Percentiles rank a stretch among this genome's conserved stretches.
phyloP scores from a whole-genome alignment of 495 filamentous ascomycete genomes.

The Neurospora sp. region DNA sequence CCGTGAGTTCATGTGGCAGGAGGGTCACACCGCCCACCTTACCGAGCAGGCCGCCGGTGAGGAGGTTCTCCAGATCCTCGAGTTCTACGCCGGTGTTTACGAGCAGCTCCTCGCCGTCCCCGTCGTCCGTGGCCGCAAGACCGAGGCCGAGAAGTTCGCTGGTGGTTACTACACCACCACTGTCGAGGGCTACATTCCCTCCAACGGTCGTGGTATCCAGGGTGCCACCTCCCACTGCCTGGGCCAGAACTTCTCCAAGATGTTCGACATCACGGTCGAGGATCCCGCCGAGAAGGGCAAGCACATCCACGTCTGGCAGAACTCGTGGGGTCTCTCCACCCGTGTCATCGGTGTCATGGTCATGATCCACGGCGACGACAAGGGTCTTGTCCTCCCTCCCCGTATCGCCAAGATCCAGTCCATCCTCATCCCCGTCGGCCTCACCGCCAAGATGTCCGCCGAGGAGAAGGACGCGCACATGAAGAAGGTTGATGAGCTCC shows the following conservation, averaged over 20 bases:
- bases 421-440: slow-evolving; percentile 85
- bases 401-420: slow-evolving; percentile 75
- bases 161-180: slow-evolving; percentile 94
- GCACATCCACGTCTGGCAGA: slow-evolving; percentile 88
- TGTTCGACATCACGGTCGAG: slow-evolving; percentile 96
- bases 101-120: slow-evolving; percentile 89
- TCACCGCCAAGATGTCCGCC: slow-evolving; percentile 72
- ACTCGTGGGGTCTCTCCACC: slow-evolving; percentile 96
- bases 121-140: slow-evolving; percentile 81
- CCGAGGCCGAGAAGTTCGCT: slow-evolving; percentile 92
- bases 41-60: slow-evolving; percentile 63
- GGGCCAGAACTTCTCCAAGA: slow-evolving; percentile 94
- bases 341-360: slow-evolving; percentile 95
- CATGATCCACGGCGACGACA: slow-evolving; percentile 93
- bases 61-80: slow-evolving; percentile 89
- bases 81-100: slow-evolving; percentile 82
- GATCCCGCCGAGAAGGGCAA: slow-evolving; percentile 51
- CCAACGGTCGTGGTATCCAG: slow-evolving; percentile 93
- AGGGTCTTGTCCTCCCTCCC: slow-evolving; percentile 84
- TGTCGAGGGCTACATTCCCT: slow-evolving; percentile 87
- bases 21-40: slow-evolving; percentile 93
- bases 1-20: slow-evolving; percentile 95
- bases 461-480: slow-evolving; percentile 65
- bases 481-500: slow-evolving; percentile 59
- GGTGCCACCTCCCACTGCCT: slow-evolving; percentile 89